Percentiles rank a stretch among this genome's conserved stretches.
Evolutionary conservation across 108 stramenopile species (phyloP).

Genomic region (Pseudonitzschia multiseries): DNA sequence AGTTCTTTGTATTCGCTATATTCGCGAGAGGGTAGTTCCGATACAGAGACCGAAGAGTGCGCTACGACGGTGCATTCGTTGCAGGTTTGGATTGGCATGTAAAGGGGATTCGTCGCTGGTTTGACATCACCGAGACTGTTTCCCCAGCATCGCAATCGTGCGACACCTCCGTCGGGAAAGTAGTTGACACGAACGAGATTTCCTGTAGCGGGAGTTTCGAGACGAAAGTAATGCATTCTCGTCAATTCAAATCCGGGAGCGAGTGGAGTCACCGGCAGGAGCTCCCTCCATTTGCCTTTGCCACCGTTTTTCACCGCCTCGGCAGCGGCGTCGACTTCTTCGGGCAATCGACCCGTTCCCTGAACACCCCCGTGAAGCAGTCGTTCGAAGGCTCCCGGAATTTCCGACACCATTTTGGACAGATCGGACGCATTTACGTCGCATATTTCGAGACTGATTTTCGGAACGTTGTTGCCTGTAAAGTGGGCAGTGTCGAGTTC

Average conservation of each 20-base stretch:
- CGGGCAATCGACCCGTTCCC: slow-evolving; percentile 59
- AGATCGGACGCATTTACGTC: slow-evolving; percentile 28
- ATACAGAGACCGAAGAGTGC: slow-evolving; percentile 34
- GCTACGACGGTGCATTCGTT: slow-evolving; percentile 39
- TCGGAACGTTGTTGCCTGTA: slow-evolving; percentile 90
- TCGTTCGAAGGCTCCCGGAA: slow-evolving; percentile 61
- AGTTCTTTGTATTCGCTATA: slow-evolving; percentile 52
- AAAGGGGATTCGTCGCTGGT: slow-evolving; percentile 25
- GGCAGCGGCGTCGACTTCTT: slow-evolving; percentile 51
- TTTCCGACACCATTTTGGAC: slow-evolving; percentile 34
- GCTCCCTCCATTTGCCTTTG: slow-evolving; percentile 52
- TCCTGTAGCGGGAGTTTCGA: slow-evolving; percentile 26
- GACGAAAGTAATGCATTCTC: slow-evolving; percentile 66
- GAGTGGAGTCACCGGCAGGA: slow-evolving; percentile 66
- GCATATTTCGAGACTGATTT: slow-evolving; percentile 64
- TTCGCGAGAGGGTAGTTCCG: slow-evolving; percentile 31
- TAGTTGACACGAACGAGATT: slow-evolving; percentile 78
- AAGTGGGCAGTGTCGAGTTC: slow-evolving; percentile 91
- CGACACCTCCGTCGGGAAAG: slow-evolving; percentile 93
- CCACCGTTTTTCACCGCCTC: slow-evolving; percentile 44
- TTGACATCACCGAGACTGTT: slow-evolving; percentile 14
- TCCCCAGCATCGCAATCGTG: slow-evolving; percentile 72
- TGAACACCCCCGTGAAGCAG: slow-evolving; percentile 58
- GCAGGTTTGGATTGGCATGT: slow-evolving; percentile 43
- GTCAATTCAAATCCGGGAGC: slow-evolving; percentile 76